These are phyloP conservation scores for Agarophyton chilense DNA, from an alignment of 23 red algal species.

Conservation along the genomic window DNA sequence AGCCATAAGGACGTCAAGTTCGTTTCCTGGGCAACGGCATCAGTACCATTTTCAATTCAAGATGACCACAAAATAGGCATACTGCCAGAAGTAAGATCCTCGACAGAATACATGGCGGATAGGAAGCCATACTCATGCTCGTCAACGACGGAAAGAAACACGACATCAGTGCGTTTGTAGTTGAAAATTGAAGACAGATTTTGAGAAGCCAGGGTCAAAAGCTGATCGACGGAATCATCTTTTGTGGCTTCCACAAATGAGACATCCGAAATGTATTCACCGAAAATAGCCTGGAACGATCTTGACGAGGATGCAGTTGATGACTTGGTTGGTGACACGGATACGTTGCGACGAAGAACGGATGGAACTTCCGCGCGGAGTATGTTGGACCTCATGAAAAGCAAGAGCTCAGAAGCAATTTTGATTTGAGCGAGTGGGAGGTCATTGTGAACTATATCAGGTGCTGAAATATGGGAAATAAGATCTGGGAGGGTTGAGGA, in stretches of 20 bases:
- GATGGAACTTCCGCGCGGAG: background rate
- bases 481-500: too few species aligned
- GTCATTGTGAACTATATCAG: too few species aligned
- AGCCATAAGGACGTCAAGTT: slow-evolving; percentile 68
- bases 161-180: background rate
- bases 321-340: background rate
- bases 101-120: background rate
- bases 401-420: background rate
- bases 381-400: background rate
- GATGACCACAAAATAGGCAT: background rate
- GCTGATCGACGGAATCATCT: too few species aligned
- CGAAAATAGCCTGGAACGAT: background rate
- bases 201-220: too few species aligned
- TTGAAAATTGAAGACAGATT: background rate
- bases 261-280: background rate
- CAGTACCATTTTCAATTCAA: background rate
- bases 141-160: background rate
- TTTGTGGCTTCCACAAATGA: background rate
- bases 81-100: background rate
- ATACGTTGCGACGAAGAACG: background rate
- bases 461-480: too few species aligned
- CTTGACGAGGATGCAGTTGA: too few species aligned
- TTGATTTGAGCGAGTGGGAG: background rate
- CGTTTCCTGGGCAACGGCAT: background rate
- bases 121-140: background rate